These are phyloP conservation scores for Gnaphalium uliginosum DNA, from an alignment of 129 eudicot genomes.

Conservation along the genomic window DNA sequence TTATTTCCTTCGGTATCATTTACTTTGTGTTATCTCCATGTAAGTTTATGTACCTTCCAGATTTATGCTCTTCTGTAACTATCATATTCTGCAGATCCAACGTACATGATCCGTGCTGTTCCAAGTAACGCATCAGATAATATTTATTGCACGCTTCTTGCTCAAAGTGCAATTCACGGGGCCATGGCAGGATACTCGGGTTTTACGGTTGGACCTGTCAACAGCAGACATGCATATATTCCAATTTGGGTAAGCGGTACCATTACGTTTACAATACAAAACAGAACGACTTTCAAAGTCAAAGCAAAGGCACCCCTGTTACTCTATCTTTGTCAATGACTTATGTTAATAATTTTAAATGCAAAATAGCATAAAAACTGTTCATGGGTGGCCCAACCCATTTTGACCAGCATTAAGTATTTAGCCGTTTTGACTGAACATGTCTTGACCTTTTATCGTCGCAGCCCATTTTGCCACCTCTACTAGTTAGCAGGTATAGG, in stretches of 20 bases:
- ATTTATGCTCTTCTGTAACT: neutral
- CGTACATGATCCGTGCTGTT: conserved; percentile 90
- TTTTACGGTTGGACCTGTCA: conserved; percentile 89
- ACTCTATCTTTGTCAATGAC: neutral
- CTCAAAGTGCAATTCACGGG: conserved; percentile 90
- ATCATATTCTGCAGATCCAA: conserved; percentile 64
- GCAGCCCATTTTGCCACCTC: neutral
- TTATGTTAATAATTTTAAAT: neutral
- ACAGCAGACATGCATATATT: conserved; percentile 91
- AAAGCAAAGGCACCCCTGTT: neutral
- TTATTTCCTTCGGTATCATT: neutral
- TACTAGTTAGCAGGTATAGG: neutral
- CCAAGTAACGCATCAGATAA: conserved; percentile 92
- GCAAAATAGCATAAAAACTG: no score
- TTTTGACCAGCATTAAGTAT: no score
- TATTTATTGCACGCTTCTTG: conserved; percentile 92
- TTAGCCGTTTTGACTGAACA: no score
- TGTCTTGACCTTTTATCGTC: no score
- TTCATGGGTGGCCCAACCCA: no score
- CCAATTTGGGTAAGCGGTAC: conserved; percentile 61
- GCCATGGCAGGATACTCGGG: conserved; percentile 96
- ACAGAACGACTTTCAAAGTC: no score
- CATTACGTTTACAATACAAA: neutral
- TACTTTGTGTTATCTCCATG: neutral
- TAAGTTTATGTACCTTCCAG: neutral